Conservation (phyloP, 495 filamentous ascomycete species). For the Sporormia fimetaria region DNA sequence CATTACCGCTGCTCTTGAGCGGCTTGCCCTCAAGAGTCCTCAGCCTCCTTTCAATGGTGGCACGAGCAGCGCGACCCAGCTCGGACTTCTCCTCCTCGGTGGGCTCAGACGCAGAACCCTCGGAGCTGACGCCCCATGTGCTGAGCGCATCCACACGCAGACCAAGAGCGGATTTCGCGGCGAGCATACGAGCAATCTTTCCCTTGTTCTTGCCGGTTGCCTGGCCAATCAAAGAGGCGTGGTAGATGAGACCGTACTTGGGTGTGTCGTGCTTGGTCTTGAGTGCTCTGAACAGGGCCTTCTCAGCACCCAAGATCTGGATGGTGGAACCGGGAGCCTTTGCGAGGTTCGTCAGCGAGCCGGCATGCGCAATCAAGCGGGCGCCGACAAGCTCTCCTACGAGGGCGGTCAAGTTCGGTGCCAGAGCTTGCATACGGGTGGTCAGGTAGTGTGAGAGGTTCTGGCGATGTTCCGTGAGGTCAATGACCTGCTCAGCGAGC, state of each 20-base stretch:
- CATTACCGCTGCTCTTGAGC: conserved; percentile 59
- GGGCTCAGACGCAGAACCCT: conserved; percentile 52
- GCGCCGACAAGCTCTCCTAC: conserved; percentile 93
- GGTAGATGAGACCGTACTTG: conserved; percentile 98
- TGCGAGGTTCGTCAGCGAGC: conserved; percentile 87
- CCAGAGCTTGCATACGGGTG: conserved; percentile 91
- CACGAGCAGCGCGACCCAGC: conserved; percentile 60
- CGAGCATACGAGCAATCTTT: conserved; percentile 94
- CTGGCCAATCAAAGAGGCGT: conserved; percentile 92
- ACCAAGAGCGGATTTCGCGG: conserved; percentile 84
- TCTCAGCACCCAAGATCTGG: conserved; percentile 96
- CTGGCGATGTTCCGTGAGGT: conserved; percentile 76
- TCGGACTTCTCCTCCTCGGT: conserved; percentile 78
- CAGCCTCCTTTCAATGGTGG: conserved; percentile 75
- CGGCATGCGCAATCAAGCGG: conserved; percentile 88
- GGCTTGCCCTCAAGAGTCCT: conserved; percentile 84
- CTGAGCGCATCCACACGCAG: conserved; percentile 84
- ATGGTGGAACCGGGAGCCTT: conserved; percentile 94
- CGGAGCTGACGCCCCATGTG: conserved; percentile 53
- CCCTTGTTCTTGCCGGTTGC: conserved; percentile 97
- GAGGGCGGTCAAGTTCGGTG: conserved; percentile 87
- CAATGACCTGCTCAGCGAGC: conserved; percentile 86
- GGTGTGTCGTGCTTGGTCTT: conserved; percentile 99
- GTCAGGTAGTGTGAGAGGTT: conserved; percentile 82
- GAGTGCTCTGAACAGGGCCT: conserved; percentile 92